phyloP scores from a whole-genome alignment of 768 basidiomycete species.

The Calocera cornea region DNA sequence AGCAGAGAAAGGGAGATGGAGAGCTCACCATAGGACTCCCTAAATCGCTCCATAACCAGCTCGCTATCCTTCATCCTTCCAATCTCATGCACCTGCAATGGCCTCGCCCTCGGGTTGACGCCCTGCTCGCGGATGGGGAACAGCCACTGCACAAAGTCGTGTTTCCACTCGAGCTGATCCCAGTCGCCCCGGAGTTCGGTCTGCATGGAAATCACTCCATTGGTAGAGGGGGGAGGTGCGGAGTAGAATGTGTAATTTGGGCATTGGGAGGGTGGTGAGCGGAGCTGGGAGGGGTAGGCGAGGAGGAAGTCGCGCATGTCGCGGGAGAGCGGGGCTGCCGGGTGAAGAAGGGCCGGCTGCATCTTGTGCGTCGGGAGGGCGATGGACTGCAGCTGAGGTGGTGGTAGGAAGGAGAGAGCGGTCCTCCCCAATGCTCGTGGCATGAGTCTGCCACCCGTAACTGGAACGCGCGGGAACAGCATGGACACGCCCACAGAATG shows the following conservation, averaged over 20 bases:
- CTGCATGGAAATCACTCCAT: background rate
- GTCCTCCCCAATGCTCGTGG: too few species aligned
- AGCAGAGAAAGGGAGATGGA: background rate
- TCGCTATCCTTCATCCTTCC: background rate
- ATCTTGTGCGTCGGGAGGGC: background rate
- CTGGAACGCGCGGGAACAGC: too few species aligned
- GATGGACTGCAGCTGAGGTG: background rate
- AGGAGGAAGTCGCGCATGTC: background rate
- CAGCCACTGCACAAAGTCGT: background rate
- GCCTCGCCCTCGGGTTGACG: background rate
- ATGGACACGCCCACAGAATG: too few species aligned
- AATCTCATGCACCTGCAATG: background rate
- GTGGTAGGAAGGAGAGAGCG: background rate
- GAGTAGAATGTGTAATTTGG: background rate
- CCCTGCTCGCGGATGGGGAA: background rate
- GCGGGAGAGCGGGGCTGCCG: background rate
- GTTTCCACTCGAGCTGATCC: background rate
- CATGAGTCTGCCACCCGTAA: too few species aligned
- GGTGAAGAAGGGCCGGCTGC: background rate
- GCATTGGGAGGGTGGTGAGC: background rate
- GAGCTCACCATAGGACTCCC: background rate
- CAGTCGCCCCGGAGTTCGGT: background rate
- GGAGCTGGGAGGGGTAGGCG: background rate
- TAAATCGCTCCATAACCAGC: background rate
- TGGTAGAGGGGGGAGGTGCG: background rate